Base-by-base conservation (phyloP, 2,329 filamentous ascomycete genomes). In the Diatrype stigma region DNA sequence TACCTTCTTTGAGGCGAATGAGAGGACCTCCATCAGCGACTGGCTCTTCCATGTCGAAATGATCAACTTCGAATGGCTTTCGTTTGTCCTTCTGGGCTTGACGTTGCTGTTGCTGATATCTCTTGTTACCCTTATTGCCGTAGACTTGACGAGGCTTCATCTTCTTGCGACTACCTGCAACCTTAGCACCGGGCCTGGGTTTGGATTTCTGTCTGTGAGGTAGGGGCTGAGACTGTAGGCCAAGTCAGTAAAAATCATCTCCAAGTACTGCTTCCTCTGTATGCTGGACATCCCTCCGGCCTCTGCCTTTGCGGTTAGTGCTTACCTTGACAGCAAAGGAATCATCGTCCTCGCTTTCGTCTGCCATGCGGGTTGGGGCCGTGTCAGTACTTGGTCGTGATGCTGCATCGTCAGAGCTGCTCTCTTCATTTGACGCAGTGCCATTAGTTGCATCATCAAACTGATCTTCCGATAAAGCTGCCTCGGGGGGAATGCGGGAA, bases 1-100 rank as follows among this genome's bases (percentile, higher is more conserved):
- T 84, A 22, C 83, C 89, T 68, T 99, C 94, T 47, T 89, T 87
- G 23, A 93, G 80, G 34, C 88, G 83, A 57, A 97, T 80, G 38
- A 96, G 73, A 0, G 87, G 83, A 3, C 81, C 82, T 16, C 80
- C 76, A 56, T 78, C 73, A 23, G 66, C 58, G 32, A 63, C 52
- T 51, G 60, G 55, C 16, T 73, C 71, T 10, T 71, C 70, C 17
- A 64, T 52, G 44, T 73, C 63, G 19, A 56, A 51, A n/a, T 59
- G 55, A 19, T 65, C 58, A 10, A 52, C 48, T 23, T 60, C 56
- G 22, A 59, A 42, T 28, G 38, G 17, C 14, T 42, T 52, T 21
- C 60, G 57, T 40, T 60, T 59, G 52, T 70, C 67, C 22, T 67
- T 65, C 48, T 71, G 63, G 12, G 55, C 45, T 48, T 60, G 60